Evolutionary conservation across 495 filamentous ascomycete species (phyloP).

Genomic region (Daldinia decipiens): DNA sequence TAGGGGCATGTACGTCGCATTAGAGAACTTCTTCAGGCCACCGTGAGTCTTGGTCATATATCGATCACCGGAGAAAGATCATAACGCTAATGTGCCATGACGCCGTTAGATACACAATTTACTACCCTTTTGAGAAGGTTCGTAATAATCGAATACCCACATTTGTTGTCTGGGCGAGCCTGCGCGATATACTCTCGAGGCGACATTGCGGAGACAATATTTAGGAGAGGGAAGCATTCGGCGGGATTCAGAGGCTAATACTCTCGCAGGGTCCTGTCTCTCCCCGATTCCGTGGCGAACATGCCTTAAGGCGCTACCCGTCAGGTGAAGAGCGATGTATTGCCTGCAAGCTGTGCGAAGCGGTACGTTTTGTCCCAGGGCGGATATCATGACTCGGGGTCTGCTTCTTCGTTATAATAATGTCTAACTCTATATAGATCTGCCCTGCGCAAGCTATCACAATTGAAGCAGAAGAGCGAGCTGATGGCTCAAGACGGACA

Average conservation of each 20-base stretch:
- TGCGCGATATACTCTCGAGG: constrained; percentile 30
- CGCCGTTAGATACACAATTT: constrained; percentile 85
- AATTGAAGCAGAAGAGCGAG: constrained; percentile 97
- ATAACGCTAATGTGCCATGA: constrained; percentile 8
- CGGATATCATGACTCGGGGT: neutral
- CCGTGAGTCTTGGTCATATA: constrained; percentile 72
- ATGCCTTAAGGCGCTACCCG: constrained; percentile 93
- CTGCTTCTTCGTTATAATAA: neutral
- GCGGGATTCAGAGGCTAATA: constrained; percentile 6
- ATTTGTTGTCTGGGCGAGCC: neutral
- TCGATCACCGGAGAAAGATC: neutral
- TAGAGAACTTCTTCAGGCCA: constrained; percentile 98
- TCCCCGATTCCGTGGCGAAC: constrained; percentile 95
- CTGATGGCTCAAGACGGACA: constrained; percentile 91
- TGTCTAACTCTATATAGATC: constrained; percentile 59
- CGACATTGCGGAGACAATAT: neutral
- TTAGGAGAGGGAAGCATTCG: neutral
- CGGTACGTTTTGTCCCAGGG: constrained; percentile 57
- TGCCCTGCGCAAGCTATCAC: constrained; percentile 98
- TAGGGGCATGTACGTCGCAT: constrained; percentile 95
- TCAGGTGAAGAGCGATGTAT: constrained; percentile 99
- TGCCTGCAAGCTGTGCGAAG: constrained; percentile 99
- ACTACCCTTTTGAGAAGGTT: constrained; percentile 97
- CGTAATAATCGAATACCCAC: constrained; percentile 2
- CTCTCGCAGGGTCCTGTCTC: constrained; percentile 82